Base-by-base conservation (phyloP, 2,329 filamentous ascomycete species). In the Aspergillus arachidicola region DNA sequence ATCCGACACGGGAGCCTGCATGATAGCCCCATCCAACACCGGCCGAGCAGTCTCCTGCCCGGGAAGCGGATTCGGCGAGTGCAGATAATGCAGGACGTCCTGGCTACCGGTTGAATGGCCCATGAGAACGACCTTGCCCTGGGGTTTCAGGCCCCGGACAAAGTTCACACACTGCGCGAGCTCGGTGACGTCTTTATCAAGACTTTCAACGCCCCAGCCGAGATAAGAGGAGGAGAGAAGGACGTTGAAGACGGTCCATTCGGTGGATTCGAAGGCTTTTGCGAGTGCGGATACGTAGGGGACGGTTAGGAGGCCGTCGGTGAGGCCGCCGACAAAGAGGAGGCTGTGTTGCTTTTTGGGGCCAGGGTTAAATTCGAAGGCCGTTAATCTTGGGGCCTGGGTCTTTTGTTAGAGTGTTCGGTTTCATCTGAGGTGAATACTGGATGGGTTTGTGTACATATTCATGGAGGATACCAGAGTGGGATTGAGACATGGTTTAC, bases 1-100 rank as follows among this genome's bases (percentile, higher is more conserved):
- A 75, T 97, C 93, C 1, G 88, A 92, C 4, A 94, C 89, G 0
- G 91, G 89, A 0, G 90, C 92, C 75, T 96, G 93, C 60, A 97
- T 79, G 51, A 97, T 90, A 56, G 88, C 89, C 41, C 90, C 93
- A 64, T 95, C 87, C 1, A 96, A 79, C 0, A 62, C 79, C 0
- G 86, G 85, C 14, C 85, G 79, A 46, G 78, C 76, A n/a, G 6
- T 41, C 6, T 78, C 64, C 51, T 79, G 66, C 38, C 70, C 34
- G 38, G 72, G 69, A 64, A 75, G 57, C 7, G 78, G 81, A 59
- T 82, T 83, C 2, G 77, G 73, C 4, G 78, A 73, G 64, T 79
- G 75, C 1, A 89, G 73, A 67, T 91, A 91, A 68, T 90, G 85
- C 78, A 91, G 83, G 14, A 87, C 82, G 72, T 91, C 89, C 74